Percentiles rank a stretch among this genome's conserved stretches.
Conservation (phyloP, 495 filamentous ascomycete species). For the Aspergillus sclerotioniger region DNA sequence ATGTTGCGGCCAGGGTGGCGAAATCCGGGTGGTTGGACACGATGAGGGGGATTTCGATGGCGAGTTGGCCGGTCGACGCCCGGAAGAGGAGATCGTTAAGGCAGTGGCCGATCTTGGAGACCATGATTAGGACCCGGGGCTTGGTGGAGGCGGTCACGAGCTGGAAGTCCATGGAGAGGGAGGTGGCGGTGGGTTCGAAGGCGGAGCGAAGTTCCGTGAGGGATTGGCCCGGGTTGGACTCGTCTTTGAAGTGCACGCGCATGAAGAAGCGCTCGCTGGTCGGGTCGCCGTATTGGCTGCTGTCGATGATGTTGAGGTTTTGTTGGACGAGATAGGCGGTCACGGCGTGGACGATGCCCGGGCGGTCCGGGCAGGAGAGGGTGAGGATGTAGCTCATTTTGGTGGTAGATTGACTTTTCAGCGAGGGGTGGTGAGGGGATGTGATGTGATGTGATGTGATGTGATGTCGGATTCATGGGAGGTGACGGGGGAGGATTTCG, state of each 20-base stretch:
- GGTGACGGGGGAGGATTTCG: slow-evolving; percentile 2
- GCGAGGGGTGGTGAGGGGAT: no score
- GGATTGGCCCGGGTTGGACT: slow-evolving; percentile 23
- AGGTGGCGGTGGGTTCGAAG: slow-evolving; percentile 54
- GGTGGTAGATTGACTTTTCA: no score
- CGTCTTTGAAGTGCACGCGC: slow-evolving; percentile 65
- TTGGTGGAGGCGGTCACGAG: slow-evolving; percentile 61
- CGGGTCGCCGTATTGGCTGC: slow-evolving; percentile 70
- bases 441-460: background rate
- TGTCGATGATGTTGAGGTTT: slow-evolving; percentile 69
- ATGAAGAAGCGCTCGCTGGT: slow-evolving; percentile 70
- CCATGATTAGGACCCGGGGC: slow-evolving; percentile 73
- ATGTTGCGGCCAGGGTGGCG: slow-evolving; percentile 60
- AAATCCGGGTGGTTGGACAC: slow-evolving; percentile 76
- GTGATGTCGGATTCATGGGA: background rate
- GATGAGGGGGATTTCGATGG: slow-evolving; percentile 64
- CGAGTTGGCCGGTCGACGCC: slow-evolving; percentile 54
- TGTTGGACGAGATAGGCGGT: slow-evolving; percentile 65
- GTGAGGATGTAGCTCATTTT: slow-evolving; percentile 66
- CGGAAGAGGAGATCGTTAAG: slow-evolving; percentile 79
- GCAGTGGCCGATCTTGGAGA: slow-evolving; percentile 78
- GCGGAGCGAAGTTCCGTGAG: slow-evolving; percentile 40
- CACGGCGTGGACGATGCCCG: slow-evolving; percentile 74
- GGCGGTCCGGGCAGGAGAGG: slow-evolving; percentile 70
- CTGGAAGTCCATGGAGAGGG: slow-evolving; percentile 61